Percentiles rank a stretch among this genome's conserved stretches.
Evolutionary conservation across 23 red algal genomes (phyloP).

Genomic region (Rhodosorus marinus): DNA sequence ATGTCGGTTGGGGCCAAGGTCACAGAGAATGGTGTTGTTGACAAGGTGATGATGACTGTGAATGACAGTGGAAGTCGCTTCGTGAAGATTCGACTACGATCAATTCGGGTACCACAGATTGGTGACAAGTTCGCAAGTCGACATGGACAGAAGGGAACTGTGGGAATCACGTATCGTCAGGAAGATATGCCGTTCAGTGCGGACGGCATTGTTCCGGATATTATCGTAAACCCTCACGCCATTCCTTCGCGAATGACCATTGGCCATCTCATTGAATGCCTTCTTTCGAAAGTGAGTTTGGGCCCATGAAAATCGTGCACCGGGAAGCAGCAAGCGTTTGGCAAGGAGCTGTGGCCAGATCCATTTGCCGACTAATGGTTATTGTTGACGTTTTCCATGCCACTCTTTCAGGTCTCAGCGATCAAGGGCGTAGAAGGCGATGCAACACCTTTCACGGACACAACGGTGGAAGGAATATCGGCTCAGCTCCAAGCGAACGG

Average conservation of each 20-base stretch:
- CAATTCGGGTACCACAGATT: conserved; percentile 77
- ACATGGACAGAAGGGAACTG: conserved; percentile 96
- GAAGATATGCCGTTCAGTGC: conserved; percentile 95
- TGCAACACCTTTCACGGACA: conserved; percentile 76
- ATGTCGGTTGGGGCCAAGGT: conserved; percentile 65
- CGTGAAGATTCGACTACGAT: conserved; percentile 72
- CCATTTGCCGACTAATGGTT: too few species aligned
- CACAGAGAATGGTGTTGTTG: conserved; percentile 80
- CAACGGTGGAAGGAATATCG: conserved; percentile 80
- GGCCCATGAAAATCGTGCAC: too few species aligned
- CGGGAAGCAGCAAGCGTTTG: too few species aligned
- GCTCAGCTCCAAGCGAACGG: conserved; percentile 29
- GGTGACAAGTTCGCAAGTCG: conserved; percentile 97
- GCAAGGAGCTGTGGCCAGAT: too few species aligned
- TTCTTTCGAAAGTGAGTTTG: conserved; percentile 82
- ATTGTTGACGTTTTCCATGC: too few species aligned
- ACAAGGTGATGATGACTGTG: conserved; percentile 81
- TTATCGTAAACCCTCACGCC: conserved; percentile 99
- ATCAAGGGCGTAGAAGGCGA: conserved; percentile 87
- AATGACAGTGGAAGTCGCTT: conserved; percentile 72
- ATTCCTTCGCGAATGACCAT: conserved; percentile 98
- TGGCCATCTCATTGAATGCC: conserved; percentile 87
- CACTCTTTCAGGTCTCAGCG: too few species aligned
- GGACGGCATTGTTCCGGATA: conserved; percentile 92
- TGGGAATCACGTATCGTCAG: conserved; percentile 79